Evolutionary conservation across 2,329 filamentous ascomycete species (phyloP).

Genomic region (Zopfia rhizophila): DNA sequence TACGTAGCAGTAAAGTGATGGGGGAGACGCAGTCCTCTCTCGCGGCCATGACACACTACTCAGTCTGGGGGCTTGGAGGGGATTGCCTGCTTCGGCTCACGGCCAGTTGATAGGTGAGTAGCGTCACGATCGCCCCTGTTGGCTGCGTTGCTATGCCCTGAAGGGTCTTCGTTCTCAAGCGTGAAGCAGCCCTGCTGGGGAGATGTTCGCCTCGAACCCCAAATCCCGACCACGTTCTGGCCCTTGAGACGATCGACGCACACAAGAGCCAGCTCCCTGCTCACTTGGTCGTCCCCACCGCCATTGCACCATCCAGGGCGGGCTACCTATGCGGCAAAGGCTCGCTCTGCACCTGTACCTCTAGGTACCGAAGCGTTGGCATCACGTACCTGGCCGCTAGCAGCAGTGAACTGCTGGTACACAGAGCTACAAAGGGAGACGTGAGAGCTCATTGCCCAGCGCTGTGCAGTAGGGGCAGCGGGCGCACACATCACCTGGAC

Average conservation of each 20-base stretch:
- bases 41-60: constrained; percentile 42
- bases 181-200: constrained; percentile 42
- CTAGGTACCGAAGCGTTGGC: constrained; percentile 33
- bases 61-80: constrained; percentile 33
- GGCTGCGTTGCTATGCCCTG: constrained; percentile 21
- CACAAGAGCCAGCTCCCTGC: constrained; percentile 23
- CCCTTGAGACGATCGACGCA: constrained; percentile 50
- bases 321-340: constrained; percentile 32
- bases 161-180: constrained; percentile 29
- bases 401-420: constrained; percentile 31
- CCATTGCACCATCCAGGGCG: constrained; percentile 39
- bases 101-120: constrained; percentile 39
- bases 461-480: background rate
- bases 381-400: constrained; percentile 44
- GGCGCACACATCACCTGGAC: too few species aligned
- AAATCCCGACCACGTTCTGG: constrained; percentile 43
- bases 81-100: constrained; percentile 36
- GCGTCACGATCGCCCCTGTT: constrained; percentile 45
- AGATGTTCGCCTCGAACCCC: constrained; percentile 41
- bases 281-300: constrained; percentile 28
- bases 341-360: constrained; percentile 21
- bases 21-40: constrained; percentile 36
- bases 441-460: too few species aligned
- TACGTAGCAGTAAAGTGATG: constrained; percentile 32
- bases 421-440: constrained; percentile 12